Base-by-base conservation (phyloP, 352 stramenopile species). In the Plasmopara viticola region DNA sequence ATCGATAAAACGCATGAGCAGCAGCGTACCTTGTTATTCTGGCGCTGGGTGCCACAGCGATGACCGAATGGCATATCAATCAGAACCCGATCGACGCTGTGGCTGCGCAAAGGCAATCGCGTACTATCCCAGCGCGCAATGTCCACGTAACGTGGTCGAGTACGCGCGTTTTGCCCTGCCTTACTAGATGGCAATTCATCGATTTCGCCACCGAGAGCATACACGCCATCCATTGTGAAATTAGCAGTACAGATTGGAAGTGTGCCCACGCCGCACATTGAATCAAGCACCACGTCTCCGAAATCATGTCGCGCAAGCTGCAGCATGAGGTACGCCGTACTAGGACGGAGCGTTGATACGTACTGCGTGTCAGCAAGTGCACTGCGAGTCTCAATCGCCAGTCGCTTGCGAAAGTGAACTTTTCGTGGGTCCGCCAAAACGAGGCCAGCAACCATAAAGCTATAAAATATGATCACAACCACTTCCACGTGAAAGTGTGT, bases 11-110 rank as follows among this genome's bases (percentile, higher is more conserved):
- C 15, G 18, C 18, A 33, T 17, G 31, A 18, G 2, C 31, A 17
- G 9, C 8, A n/a, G n/a, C n/a, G 38, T 45, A 85, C 76, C 72
- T 78, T 81, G 62, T 77, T 86, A 58, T 88, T 82, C 28, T 78
- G 58, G 2, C 73, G 72, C 31, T 85, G 70, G 46, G 76, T 91
- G 33, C 81, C 78, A 45, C 81, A 91, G 38, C 74, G 78, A 44
- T 87, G 58, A 9, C 81, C 81, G 44, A 91, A 91, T 12, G 81
- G 81, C 72, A 91, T 79, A 51, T 91, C 81, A 38, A 91, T 82
- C 38, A 91, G 52, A 33, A 90, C 50, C 37, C 70, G 68, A 56
- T 91, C 81, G 37, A 91, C 59, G 34, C 54, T 75, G 15, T 70
- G 62, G 20, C 42, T 67, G 14, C 78, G 74, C 20, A 91, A 59